Percentiles rank a stretch among this genome's conserved stretches.
These are phyloP conservation scores for Diutina rugosa DNA, from an alignment of 1,139 yeast species.

Conservation along the genomic window DNA sequence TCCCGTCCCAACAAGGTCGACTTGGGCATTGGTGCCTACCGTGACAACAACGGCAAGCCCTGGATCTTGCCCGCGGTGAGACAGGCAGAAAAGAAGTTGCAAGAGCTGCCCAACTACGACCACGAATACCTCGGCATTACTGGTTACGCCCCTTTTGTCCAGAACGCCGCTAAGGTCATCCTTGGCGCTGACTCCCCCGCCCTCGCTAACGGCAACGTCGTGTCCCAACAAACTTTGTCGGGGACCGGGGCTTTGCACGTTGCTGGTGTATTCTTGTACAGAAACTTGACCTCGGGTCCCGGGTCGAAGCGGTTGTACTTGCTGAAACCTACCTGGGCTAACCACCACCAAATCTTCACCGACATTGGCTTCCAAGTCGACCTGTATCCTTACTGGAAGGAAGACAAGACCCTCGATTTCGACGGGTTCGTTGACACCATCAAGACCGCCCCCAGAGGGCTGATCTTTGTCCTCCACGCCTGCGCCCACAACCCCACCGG, in stretches of 20 bases:
- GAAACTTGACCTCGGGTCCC: constrained; percentile 4
- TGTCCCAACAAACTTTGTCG: constrained; percentile 76
- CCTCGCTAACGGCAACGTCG: constrained; percentile 34
- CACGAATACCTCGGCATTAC: constrained; percentile 86
- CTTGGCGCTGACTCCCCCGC: constrained; percentile 57
- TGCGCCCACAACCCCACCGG: constrained; percentile 43
- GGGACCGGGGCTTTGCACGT: constrained; percentile 96
- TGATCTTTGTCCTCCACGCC: constrained; percentile 48
- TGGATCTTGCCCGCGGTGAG: constrained; percentile 86
- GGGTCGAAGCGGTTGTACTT: constrained; percentile 45
- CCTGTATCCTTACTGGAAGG: constrained; percentile 70
- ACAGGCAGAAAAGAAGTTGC: constrained; percentile 36
- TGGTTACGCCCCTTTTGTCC: constrained; percentile 60
- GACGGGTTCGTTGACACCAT: constrained; percentile 59
- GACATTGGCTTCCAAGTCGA: constrained; percentile 48
- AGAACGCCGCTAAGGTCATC: constrained; percentile 67
- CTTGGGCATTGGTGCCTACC: constrained; percentile 91
- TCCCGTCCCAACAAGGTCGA: constrained; percentile 62
- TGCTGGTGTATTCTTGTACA: constrained; percentile 56
- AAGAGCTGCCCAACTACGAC: constrained; percentile 47
- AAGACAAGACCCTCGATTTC: constrained; percentile 50
- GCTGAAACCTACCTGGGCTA: constrained; percentile 94
- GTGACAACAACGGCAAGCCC: constrained; percentile 87
- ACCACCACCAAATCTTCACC: constrained; percentile 74
- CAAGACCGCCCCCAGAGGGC: constrained; percentile 59